Percentiles rank a stretch among this genome's conserved stretches.
phyloP scores from a whole-genome alignment of 805 yeast genomes.

The Yarrowia osloensis region DNA sequence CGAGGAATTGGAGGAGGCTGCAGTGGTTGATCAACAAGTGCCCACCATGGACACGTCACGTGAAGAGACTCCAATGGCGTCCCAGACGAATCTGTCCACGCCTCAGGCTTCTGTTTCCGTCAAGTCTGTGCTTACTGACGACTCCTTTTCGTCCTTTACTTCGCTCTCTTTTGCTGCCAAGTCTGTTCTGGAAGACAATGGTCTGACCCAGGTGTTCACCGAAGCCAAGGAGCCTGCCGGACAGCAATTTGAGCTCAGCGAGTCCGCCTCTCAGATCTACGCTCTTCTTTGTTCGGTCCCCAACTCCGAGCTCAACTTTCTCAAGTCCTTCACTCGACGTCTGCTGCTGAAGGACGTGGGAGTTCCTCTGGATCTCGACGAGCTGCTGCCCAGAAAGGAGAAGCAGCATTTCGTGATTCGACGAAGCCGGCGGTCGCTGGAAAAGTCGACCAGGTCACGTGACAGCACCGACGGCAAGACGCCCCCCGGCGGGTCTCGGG shows the following conservation, averaged over 20 bases:
- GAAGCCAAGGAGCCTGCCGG: neutral
- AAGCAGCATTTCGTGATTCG: conserved; percentile 38
- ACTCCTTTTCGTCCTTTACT: neutral
- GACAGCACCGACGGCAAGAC: neutral
- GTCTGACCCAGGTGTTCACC: neutral
- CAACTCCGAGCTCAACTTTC: conserved; percentile 10
- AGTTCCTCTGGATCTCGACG: conserved; percentile 72
- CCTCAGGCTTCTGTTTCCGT: neutral
- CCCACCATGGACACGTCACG: neutral
- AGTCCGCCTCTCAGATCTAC: conserved; percentile 19
- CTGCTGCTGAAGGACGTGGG: conserved; percentile 65
- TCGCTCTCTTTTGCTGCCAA: conserved; percentile 6
- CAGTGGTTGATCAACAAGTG: neutral
- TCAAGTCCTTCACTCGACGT: conserved; percentile 61
- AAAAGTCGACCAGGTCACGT: neutral
- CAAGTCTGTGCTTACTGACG: neutral
- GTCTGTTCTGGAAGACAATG: conserved; percentile 9
- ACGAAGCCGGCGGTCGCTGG: conserved; percentile 10
- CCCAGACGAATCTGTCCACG: neutral
- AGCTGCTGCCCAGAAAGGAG: conserved; percentile 44
- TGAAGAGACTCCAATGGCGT: conserved; percentile 9
- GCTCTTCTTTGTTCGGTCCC: conserved; percentile 16
- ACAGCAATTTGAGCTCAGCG: neutral
- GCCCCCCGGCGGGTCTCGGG: neutral
- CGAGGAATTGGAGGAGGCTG: conserved; percentile 39